Conservation (phyloP, 345 rosid species). For the Populus ilicifolia region DNA sequence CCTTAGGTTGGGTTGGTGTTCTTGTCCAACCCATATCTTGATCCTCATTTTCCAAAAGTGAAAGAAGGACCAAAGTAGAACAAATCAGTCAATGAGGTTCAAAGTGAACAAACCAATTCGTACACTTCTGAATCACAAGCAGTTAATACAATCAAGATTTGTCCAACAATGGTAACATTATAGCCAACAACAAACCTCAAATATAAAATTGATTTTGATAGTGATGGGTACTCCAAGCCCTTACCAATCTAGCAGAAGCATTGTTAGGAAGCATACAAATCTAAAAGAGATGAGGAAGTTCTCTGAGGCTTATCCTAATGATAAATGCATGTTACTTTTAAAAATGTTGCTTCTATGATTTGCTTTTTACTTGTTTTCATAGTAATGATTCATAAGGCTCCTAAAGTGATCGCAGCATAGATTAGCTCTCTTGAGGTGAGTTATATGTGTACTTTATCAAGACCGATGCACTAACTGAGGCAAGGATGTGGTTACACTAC, state of each 20-base stretch:
- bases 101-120: not conserved
- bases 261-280: not conserved
- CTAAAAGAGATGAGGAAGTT: not conserved
- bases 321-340: not conserved
- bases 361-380: not conserved
- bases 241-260: not conserved
- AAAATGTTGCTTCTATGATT: not conserved
- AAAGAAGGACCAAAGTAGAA: not conserved
- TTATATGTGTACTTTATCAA: not conserved
- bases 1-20: not conserved
- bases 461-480: slow-evolving; percentile 64
- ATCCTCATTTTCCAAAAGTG: not conserved
- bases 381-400: not conserved
- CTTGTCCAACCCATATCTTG: not conserved
- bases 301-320: not conserved
- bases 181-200: not conserved
- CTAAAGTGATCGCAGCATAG: not conserved
- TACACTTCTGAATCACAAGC: not conserved
- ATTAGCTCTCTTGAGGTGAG: not conserved
- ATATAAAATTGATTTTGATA: not conserved
- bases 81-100: not conserved
- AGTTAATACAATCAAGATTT: not conserved
- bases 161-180: not conserved
- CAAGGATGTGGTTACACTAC: slow-evolving; percentile 96
- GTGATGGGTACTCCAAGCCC: not conserved